These are phyloP conservation scores for Monilinia aucupariae DNA, from an alignment of 2,329 filamentous ascomycete species.

Conservation along the genomic window DNA sequence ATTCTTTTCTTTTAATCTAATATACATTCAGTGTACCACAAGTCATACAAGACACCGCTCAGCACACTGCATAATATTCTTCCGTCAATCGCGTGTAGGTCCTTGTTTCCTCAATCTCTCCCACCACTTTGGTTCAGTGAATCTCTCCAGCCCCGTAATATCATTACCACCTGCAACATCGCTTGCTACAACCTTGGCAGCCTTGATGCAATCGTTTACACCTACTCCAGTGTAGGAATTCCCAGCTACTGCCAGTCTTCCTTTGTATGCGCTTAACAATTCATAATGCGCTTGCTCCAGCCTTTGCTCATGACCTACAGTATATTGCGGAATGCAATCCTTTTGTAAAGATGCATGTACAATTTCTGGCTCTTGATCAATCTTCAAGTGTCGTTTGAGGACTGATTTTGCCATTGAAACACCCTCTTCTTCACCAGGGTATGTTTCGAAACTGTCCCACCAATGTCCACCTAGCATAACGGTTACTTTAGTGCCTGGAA, in stretches of 20 bases:
- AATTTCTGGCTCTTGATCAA: constrained; percentile 56
- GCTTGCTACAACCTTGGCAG: constrained; percentile 49
- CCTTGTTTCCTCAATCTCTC: background rate
- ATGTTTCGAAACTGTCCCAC: constrained; percentile 62
- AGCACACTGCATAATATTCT: background rate
- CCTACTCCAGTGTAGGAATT: constrained; percentile 45
- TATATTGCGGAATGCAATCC: constrained; percentile 87
- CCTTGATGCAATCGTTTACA: constrained; percentile 50
- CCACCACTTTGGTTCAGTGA: constrained; percentile 1
- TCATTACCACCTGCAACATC: constrained; percentile 36
- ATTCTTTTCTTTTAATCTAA: background rate
- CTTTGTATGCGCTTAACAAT: constrained; percentile 31
- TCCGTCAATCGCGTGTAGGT: background rate
- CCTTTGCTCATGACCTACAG: constrained; percentile 58
- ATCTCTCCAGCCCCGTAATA: constrained; percentile 38
- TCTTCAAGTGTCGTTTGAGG: constrained; percentile 67
- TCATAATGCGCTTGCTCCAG: constrained; percentile 33
- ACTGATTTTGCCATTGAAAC: constrained; percentile 64
- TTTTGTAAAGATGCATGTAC: constrained; percentile 55
- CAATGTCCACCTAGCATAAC: constrained; percentile 94
- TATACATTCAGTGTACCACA: background rate
- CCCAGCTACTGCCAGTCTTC: constrained; percentile 40
- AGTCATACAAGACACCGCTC: background rate
- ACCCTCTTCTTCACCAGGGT: constrained; percentile 62
- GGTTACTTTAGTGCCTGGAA: constrained; percentile 73